Evolutionary conservation across 768 basidiomycete species (phyloP).

Genomic region (Phaeotremella fagi): DNA sequence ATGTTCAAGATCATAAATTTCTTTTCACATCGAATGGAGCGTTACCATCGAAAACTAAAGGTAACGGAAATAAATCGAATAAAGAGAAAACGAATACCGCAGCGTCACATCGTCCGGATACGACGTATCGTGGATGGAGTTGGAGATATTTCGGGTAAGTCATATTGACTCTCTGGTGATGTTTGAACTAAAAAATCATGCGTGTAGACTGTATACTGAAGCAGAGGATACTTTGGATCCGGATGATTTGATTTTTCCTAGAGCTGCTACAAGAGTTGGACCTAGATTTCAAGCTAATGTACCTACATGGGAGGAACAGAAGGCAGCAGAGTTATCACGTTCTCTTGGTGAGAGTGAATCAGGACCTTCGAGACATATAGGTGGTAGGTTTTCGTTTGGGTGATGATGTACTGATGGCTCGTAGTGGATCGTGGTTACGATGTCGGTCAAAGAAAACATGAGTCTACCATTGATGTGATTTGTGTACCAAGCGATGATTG

Average conservation of each 20-base stretch:
- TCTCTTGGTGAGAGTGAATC: constrained; percentile 26
- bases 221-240: constrained; percentile 91
- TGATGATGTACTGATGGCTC: neutral
- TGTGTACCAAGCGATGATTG: constrained; percentile 30
- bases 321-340: constrained; percentile 15
- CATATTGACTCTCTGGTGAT: neutral
- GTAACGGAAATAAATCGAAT: constrained; percentile 51
- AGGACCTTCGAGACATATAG: constrained; percentile 37
- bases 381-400: constrained; percentile 5
- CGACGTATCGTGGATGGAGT: constrained; percentile 46
- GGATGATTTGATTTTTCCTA: constrained; percentile 94
- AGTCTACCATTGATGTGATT: constrained; percentile 29
- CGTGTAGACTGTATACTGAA: constrained; percentile 81
- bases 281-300: constrained; percentile 72
- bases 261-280: constrained; percentile 84
- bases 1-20: constrained; percentile 40
- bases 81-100: constrained; percentile 84
- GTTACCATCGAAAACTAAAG: constrained; percentile 54
- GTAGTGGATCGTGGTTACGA: constrained; percentile 37
- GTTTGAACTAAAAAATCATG: neutral
- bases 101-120: constrained; percentile 31
- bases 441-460: constrained; percentile 32
- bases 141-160: constrained; percentile 95
- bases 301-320: constrained; percentile 51
- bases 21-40: constrained; percentile 24